Evolutionary conservation across 306 rosid species (phyloP), one percentile per base, ranked within the genome.

Genomic region (Rosa lucieae): DNA sequence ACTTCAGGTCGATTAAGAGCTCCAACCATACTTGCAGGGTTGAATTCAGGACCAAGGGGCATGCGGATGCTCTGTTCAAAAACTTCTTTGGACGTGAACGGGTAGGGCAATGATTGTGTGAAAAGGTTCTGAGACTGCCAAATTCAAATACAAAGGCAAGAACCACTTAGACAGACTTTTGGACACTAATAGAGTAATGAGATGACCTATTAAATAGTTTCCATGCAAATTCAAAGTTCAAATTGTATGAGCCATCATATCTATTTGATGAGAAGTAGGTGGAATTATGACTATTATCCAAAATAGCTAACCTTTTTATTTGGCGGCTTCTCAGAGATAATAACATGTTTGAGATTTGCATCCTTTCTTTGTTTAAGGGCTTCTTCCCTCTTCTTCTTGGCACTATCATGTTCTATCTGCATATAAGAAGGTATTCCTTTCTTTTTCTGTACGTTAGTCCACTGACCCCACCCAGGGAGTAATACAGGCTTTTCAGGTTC

Each of bases 381-480:
- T 65, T 93, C 99, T 80, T 84, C 96, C 90, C 97, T 89, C 85
- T 82, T 92, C 78, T 39, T 89, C 85, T 82, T 83, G 72, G 87
- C 95, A 79, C 68, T 79, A 48, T 93, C 98, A 75, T 93, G 93
- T 82, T 95, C 89, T 82, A 87, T 80, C 70, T 89, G 77, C 92
- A 93, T 89, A 95, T 95, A 85, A 78, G 97, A 84, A 76, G 99
- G 98, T 59, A 84, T 70, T 20, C 99, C 99, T 81, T 89, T 91
- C 87, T 91, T 95, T 68, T 87, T 37, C 88, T 95, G 99, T 74
- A 91, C 51, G 65, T 85, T 66, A 70, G 99, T 91, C 99, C 99
- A 95, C 49, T 95, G 97, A 69, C 99, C 99, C 99, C 99, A 95
- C 47, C 98, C 99, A 70, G 98, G 99, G 59, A 95, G 93, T 58